phyloP scores from a whole-genome alignment of 1,284 basidiomycete species.

The Sphaerobolus stellatus region DNA sequence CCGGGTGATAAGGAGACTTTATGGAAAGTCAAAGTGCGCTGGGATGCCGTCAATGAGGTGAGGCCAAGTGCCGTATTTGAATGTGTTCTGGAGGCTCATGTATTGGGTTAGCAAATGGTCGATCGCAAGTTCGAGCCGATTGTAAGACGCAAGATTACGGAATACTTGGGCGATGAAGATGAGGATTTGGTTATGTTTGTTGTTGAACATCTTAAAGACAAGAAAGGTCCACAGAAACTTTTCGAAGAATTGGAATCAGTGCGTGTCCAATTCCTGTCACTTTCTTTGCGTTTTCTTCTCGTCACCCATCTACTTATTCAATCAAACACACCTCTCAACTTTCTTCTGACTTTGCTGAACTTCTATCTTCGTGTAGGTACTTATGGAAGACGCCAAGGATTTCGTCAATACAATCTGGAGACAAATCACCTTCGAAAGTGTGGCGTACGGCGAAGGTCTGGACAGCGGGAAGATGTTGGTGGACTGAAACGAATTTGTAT shows the following conservation, averaged over 20 bases:
- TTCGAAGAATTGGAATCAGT: conserved; percentile 87
- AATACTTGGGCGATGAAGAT: conserved; percentile 85
- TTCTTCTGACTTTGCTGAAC: not conserved
- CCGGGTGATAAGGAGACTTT: conserved; percentile 72
- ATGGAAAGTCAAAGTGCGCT: conserved; percentile 79
- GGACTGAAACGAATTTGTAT: too few relatives aligned
- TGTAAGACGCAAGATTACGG: conserved; percentile 75
- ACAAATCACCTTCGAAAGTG: conserved; percentile 87
- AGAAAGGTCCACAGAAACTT: conserved; percentile 76
- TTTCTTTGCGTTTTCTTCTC: conserved; percentile 2
- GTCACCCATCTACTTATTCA: not conserved
- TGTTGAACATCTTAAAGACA: conserved; percentile 82
- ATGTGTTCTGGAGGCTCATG: not conserved
- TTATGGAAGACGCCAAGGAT: conserved; percentile 83
- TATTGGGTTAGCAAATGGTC: conserved; percentile 56
- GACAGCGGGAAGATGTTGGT: conserved; percentile 77
- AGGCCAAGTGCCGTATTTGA: conserved; percentile 31
- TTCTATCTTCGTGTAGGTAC: conserved; percentile 51
- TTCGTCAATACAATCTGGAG: conserved; percentile 79
- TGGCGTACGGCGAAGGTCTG: conserved; percentile 81
- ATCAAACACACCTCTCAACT: not conserved
- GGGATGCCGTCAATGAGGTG: conserved; percentile 84
- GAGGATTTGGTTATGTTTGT: conserved; percentile 90
- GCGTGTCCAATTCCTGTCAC: conserved; percentile 34
- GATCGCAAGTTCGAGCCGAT: conserved; percentile 80